Percentiles rank a stretch among this genome's conserved stretches.
Conservation (phyloP, 805 yeast genomes). For the Lipomyces yamadae region DNA sequence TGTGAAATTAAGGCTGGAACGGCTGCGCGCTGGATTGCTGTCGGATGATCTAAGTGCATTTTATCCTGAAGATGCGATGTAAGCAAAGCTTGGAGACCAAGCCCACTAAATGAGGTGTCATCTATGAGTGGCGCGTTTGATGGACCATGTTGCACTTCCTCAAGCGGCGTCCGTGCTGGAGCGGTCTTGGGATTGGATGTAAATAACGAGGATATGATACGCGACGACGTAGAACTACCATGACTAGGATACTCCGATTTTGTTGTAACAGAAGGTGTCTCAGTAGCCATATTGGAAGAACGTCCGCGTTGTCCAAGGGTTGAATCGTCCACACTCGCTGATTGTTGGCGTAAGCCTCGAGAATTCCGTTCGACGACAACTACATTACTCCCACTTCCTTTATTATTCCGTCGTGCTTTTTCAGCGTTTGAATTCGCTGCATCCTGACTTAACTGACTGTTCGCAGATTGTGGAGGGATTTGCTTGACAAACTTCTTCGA, state of each 20-base stretch:
- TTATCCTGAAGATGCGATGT: conserved; percentile 59
- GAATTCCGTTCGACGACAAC: conserved; percentile 12
- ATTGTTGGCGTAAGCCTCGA: background rate
- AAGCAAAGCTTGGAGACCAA: conserved; percentile 66
- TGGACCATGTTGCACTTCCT: conserved; percentile 49
- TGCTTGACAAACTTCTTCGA: conserved; percentile 11
- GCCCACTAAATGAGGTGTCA: conserved; percentile 71
- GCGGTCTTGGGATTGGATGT: conserved; percentile 59
- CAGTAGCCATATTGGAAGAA: background rate
- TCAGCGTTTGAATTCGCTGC: background rate
- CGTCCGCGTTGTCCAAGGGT: background rate
- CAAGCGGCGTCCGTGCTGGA: conserved; percentile 43
- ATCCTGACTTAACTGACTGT: conserved; percentile 9
- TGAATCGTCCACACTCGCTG: conserved; percentile 6
- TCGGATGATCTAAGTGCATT: conserved; percentile 62
- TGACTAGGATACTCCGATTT: background rate
- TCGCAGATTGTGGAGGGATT: background rate
- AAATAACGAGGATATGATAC: conserved; percentile 76
- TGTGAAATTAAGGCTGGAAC: conserved; percentile 62
- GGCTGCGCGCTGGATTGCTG: conserved; percentile 82
- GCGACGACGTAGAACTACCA: conserved; percentile 5
- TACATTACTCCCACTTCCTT: conserved; percentile 29
- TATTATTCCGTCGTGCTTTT: conserved; percentile 2
- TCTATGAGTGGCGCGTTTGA: conserved; percentile 82
- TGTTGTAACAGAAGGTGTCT: background rate